Evolutionary conservation across 192 early-diverging fungal genomes (phyloP).

Genomic region (Pilobolus umbonatus): DNA sequence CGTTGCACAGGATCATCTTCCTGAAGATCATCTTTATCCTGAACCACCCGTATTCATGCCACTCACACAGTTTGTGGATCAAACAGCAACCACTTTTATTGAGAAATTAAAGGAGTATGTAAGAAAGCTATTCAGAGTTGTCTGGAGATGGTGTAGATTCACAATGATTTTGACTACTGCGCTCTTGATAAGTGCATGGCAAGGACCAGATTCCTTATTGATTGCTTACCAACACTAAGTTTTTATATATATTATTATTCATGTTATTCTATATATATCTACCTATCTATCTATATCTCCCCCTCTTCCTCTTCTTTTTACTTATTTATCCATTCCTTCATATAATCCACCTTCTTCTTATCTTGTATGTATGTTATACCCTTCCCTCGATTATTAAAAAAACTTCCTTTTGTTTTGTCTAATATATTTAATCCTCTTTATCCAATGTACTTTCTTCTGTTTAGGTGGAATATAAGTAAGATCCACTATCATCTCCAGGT

Average conservation of each 20-base stretch:
- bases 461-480: too few species aligned
- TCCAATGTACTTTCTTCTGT: too few species aligned
- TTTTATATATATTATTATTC: background rate
- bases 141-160: conserved; percentile 60
- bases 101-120: conserved; percentile 11
- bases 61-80: background rate
- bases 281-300: background rate
- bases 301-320: background rate
- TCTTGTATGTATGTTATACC: background rate
- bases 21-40: conserved; percentile 20
- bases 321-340: background rate
- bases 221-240: background rate
- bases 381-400: background rate
- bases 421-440: too few species aligned
- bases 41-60: background rate
- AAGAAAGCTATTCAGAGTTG: conserved; percentile 27
- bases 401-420: too few species aligned
- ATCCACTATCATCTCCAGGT: too few species aligned
- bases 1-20: background rate
- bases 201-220: conserved; percentile 42
- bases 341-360: background rate
- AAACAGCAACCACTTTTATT: conserved; percentile 7
- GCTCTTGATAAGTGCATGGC: conserved; percentile 44
- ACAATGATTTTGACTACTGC: conserved; percentile 42
- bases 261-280: background rate